These are phyloP conservation scores for Colletotrichum theobromicola DNA, from an alignment of 2,329 filamentous ascomycete genomes.

Conservation along the genomic window DNA sequence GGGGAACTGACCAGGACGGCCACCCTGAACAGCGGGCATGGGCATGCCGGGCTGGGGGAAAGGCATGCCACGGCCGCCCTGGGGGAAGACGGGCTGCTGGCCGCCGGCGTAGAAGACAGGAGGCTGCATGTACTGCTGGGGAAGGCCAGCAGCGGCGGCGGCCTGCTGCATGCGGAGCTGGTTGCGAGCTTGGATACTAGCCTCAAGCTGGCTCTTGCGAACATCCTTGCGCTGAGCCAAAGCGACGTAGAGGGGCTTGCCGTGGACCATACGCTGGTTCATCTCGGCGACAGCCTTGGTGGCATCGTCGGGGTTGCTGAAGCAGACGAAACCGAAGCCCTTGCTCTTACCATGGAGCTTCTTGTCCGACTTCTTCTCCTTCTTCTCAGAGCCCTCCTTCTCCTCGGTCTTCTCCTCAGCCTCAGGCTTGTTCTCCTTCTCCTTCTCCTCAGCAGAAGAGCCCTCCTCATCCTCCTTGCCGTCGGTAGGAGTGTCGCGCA, in stretches of 20 bases:
- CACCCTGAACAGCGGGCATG: conserved; percentile 76
- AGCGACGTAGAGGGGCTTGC: conserved; percentile 97
- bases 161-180: conserved; percentile 98
- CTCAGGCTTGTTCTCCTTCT: conserved; percentile 56
- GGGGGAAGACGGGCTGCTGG: conserved; percentile 74
- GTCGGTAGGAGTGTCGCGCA: conserved; percentile 79
- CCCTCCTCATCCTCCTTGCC: conserved; percentile 60
- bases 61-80: conserved; percentile 69
- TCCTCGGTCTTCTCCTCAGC: conserved; percentile 46
- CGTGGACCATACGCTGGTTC: conserved; percentile 99
- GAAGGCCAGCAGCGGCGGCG: conserved; percentile 87
- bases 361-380: conserved; percentile 65
- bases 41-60: conserved; percentile 70
- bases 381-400: conserved; percentile 59
- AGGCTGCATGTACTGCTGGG: conserved; percentile 85
- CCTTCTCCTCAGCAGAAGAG: conserved; percentile 55
- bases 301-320: conserved; percentile 98
- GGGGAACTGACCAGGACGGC: conserved; percentile 86
- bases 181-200: conserved; percentile 98
- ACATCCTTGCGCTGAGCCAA: conserved; percentile 99
- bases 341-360: conserved; percentile 93
- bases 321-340: conserved; percentile 99
- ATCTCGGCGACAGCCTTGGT: conserved; percentile 99
- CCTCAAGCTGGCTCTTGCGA: conserved; percentile 98
- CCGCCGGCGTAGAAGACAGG: conserved; percentile 92